phyloP scores from a whole-genome alignment of 1,139 yeast genomes.

The Magnusiomyces paraingens region DNA sequence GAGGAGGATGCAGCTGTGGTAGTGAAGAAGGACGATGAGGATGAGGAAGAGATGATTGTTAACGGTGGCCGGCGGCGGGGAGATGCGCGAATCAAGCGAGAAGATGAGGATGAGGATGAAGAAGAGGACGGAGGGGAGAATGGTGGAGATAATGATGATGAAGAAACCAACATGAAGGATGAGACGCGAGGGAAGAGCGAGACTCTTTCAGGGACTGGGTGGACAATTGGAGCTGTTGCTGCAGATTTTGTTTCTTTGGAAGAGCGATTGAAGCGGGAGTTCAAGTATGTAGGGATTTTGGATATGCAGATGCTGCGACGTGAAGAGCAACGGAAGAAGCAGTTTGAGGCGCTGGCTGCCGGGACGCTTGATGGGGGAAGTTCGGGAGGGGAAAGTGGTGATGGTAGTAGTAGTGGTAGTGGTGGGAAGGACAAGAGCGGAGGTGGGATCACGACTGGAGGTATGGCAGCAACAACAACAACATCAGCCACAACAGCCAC shows the following conservation, averaged over 20 bases:
- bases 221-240: conserved; percentile 43
- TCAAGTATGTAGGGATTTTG: conserved; percentile 85
- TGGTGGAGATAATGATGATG: conserved; percentile 1
- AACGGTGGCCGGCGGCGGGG: not conserved
- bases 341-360: conserved; percentile 14
- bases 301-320: conserved; percentile 38
- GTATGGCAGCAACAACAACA: not conserved
- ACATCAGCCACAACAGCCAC: not conserved
- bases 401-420: not conserved
- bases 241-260: conserved; percentile 77
- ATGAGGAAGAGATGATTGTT: too few species aligned
- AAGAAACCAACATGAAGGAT: conserved; percentile 7
- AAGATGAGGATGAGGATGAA: conserved; percentile 23
- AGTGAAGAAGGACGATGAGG: too few species aligned
- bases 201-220: conserved; percentile 26
- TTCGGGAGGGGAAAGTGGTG: not conserved
- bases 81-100: conserved; percentile 6
- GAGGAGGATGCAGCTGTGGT: conserved; percentile 7
- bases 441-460: not conserved
- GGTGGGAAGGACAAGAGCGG: not conserved
- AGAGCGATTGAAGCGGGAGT: conserved; percentile 78
- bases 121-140: conserved; percentile 11
- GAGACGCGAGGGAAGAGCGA: conserved; percentile 12
- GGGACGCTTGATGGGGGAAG: not conserved
- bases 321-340: conserved; percentile 33